Base-by-base conservation (phyloP, 176 grass and related monocot species). In the Saccharum officinarum region DNA sequence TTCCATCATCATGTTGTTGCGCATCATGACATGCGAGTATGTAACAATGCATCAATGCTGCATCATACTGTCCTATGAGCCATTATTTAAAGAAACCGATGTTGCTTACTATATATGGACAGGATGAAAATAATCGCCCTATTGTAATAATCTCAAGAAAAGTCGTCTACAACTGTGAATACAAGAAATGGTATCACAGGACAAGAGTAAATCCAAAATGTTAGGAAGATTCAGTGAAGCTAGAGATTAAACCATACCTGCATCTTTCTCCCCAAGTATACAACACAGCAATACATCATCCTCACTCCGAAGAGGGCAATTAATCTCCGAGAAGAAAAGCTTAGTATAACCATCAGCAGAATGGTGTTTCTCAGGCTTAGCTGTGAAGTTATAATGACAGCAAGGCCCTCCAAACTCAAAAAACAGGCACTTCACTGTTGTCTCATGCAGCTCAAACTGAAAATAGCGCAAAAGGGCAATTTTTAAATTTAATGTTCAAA, bases 381-480 rank as follows among this genome's bases (percentile, higher is more conserved):
- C 82, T n/a, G n/a, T 84, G 82, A 84, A 67, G 31, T 76, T 84
- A 20, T 76, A 76, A 67, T 84, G 71, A 17, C 26, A 66, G 1
- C 42, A 36, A 23, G 30, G 59, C 8, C 22, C 60, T 37, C 72
- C 82, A 76, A 84, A 84, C 82, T 76, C 42, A 5, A 40, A 84
- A 67, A 84, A 84, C 6, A 76, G 23, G 16, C 42, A 37, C 45
- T 39, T 67, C n/a, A 52, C 82, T 40, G n/a, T 65, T 68, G 68
- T 49, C 45, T 76, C 73, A 2, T 22, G 30, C 47, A 76, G 30
- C 28, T 34, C 17, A 37, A 76, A 76, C 47, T 55, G 73, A 76
- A 76, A 55, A 15, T n/a, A 23, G 38, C 8, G 23, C 3, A 46
- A 71, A 71, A n/a, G 13, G 33, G 64, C 31, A 33, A 6, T 28